Base-by-base conservation (phyloP, 129 eudicot genomes). In the Artemisia annua region DNA sequence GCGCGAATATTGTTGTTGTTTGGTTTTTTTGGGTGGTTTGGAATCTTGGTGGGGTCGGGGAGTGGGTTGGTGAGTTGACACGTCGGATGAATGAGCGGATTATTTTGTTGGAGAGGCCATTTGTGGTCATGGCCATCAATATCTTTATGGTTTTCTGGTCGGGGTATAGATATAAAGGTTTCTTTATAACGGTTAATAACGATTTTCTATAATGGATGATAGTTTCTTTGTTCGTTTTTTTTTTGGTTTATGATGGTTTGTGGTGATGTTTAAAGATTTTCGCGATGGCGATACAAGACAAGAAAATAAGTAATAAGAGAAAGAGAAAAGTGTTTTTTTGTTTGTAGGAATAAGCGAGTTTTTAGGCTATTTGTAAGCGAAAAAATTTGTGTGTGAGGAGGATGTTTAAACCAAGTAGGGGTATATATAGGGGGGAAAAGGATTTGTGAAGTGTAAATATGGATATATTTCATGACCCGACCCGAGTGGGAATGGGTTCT, bases 111-210 rank as follows among this genome's bases (percentile, higher is more conserved):
- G 82, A 78, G 66, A 64, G 73, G 51, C 82, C 82, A 78, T 78
- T 78, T 77, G 73, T 71, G 82, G 78, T 63, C 82, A 78, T 78
- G 59, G 82, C 82, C 82, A 71, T 78, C 82, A 78, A 78, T 64
- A 77, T 74, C 52, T 6, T 3, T 58, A 54, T 3, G 68, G 55
- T 67, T 52, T 12, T 17, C 3, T 26, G 46, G 14, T 63, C 43
- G 24, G 60, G 72, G 9, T 35, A n/a, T 1, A 35, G 0, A 35
- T 9, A 7, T 35, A 6, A 35, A 35, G 2, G 1, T 24, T 24
- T 24, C 1, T 24, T 0, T 20, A 20, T 20, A 20, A 20, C 1
- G 26, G 26, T 24, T 24, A 24, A 24, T 2, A 24, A 24, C 44
- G 44, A 35, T 35, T 35, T 35, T 35, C 0, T 35, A 35, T 35